Base-by-base conservation (phyloP, 176 grass and related monocot genomes). In the Typha latifolia region DNA sequence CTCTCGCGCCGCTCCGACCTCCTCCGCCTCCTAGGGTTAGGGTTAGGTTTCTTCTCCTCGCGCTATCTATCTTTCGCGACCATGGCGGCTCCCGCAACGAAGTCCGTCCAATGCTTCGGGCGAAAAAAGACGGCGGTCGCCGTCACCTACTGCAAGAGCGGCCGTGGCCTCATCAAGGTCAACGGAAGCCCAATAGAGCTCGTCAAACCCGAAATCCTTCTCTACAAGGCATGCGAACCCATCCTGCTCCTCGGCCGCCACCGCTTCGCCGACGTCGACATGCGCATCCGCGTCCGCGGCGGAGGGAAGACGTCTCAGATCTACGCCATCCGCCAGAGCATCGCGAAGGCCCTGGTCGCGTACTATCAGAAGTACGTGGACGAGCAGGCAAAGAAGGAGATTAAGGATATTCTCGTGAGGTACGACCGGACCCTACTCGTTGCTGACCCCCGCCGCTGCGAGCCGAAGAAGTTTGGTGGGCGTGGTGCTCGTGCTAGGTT, bases 311-410 rank as follows among this genome's bases (percentile, higher is more conserved):
- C 89, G 1, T 84, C 81, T 23, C 89, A 92, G 79, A 92, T 92
- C 69, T 92, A 92, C 81, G 76, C 89, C 20, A 92, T 92, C 66
- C 79, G 89, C 1, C 89, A 92, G 82, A 77, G 84, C 81, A 80
- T 92, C 65, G 85, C 89, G 50, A 92, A 92, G 81, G 85, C 79
- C 0, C 84, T 92, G 47, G 85, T 92, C 0, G 52, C 89, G 0
- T 88, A 92, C 79, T 85, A 31, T 82, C 89, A 92, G 89, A 92
- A 92, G 89, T 92, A 80, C 66, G 89, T 92, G 7, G 89, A 92
- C 48, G 89, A 92, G 79, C 74, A 85, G 4, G 21, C 85, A 26
- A 92, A 92, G 79, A 84, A 92, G 82, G 89, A 92, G 75, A 83
- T 92, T 1, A 92, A 92, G 79, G 89, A 92, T 13, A 88, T 92